phyloP scores from a whole-genome alignment of 768 basidiomycete species.

The Scleroderma citrinum region DNA sequence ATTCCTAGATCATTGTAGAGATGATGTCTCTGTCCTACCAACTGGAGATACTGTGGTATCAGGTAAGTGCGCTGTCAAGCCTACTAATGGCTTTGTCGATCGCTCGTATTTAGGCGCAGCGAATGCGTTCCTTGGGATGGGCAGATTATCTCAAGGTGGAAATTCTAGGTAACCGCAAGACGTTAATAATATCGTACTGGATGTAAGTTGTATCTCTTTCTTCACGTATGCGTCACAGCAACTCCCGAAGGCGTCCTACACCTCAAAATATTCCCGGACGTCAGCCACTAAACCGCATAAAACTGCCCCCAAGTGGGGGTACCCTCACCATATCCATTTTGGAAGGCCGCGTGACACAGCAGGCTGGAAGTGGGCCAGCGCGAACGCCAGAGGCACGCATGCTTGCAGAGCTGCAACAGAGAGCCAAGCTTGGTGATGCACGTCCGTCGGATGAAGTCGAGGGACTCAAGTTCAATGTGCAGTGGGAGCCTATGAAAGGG shows the following conservation, averaged over 20 bases:
- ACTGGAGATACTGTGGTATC: conserved; percentile 82
- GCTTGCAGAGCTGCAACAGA: conserved; percentile 57
- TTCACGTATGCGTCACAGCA: conserved; percentile 1
- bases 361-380: conserved; percentile 39
- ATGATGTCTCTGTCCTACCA: conserved; percentile 92
- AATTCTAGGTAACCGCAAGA: conserved; percentile 63
- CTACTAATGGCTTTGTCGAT: neutral
- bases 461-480: conserved; percentile 57
- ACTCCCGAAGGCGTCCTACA: conserved; percentile 33
- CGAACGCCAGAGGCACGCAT: conserved; percentile 49
- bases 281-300: conserved; percentile 26
- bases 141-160: conserved; percentile 66
- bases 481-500: conserved; percentile 70
- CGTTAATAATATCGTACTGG: conserved; percentile 81
- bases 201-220: conserved; percentile 41
- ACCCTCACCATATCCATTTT: conserved; percentile 67
- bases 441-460: conserved; percentile 74
- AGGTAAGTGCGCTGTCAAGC: conserved; percentile 31
- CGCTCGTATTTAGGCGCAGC: conserved; percentile 43
- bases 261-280: conserved; percentile 25
- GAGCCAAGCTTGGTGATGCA: conserved; percentile 48
- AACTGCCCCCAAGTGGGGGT: conserved; percentile 61
- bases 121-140: conserved; percentile 86
- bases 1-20: conserved; percentile 39
- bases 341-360: conserved; percentile 38